Conservation (phyloP, 805 yeast genomes). For the Tetrapisispora taiwanensis region DNA sequence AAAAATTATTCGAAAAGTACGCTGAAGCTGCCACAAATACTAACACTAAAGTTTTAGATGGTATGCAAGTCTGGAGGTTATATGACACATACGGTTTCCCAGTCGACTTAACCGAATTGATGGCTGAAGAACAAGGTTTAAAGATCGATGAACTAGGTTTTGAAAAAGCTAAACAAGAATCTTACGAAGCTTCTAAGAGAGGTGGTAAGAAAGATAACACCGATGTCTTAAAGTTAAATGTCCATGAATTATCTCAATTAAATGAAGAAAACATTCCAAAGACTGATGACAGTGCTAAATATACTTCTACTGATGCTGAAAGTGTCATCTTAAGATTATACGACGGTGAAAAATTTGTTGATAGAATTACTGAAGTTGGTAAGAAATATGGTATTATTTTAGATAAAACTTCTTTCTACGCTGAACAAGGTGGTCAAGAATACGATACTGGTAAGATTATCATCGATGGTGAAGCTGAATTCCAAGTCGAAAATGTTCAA, state of each 20-base stretch:
- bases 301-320: slow-evolving; percentile 56
- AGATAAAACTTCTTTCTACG: slow-evolving; percentile 90
- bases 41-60: slow-evolving; percentile 67
- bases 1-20: slow-evolving; percentile 87
- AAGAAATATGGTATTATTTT: slow-evolving; percentile 70
- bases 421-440: slow-evolving; percentile 99
- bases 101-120: slow-evolving; percentile 89
- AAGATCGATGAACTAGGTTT: slow-evolving; percentile 87
- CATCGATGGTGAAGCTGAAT: slow-evolving; percentile 78
- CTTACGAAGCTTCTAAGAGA: slow-evolving; percentile 92
- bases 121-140: slow-evolving; percentile 97
- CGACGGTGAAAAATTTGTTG: slow-evolving; percentile 53
- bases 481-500: slow-evolving; percentile 87
- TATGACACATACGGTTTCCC: slow-evolving; percentile 99
- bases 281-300: slow-evolving; percentile 78
- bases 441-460: slow-evolving; percentile 89
- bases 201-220: slow-evolving; percentile 54
- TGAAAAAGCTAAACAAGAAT: slow-evolving; percentile 79
- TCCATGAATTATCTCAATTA: slow-evolving; percentile 73
- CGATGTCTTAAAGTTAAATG: slow-evolving; percentile 70
- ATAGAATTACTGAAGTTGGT: slow-evolving; percentile 35
- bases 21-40: slow-evolving; percentile 73
- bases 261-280: slow-evolving; percentile 51
- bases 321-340: slow-evolving; percentile 65
- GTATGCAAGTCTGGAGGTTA: slow-evolving; percentile 95